Evolutionary conservation across 441 rosid species (phyloP).

Genomic region (Eruca vesicaria): DNA sequence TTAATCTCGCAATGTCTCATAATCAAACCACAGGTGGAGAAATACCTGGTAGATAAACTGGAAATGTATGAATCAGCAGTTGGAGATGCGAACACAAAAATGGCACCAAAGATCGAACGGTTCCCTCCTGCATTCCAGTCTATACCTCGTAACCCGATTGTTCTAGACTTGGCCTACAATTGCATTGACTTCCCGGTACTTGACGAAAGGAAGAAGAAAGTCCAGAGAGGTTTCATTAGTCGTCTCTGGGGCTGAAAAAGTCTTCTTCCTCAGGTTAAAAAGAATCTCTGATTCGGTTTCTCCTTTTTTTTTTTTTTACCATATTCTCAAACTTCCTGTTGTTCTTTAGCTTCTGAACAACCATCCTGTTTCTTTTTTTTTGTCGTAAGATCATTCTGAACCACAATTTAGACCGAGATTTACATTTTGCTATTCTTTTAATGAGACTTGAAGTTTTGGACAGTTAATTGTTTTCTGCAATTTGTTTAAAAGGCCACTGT

Average conservation of each 20-base stretch:
- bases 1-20: not conserved
- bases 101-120: conserved; percentile 59
- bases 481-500: not conserved
- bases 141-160: conserved; percentile 79
- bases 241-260: conserved; percentile 59
- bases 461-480: not conserved
- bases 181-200: conserved; percentile 77
- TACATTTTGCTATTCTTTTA: not conserved
- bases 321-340: not conserved
- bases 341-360: conserved; percentile 1
- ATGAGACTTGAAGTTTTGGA: conserved; percentile 10
- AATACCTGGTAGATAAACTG: conserved; percentile 76
- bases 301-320: not conserved
- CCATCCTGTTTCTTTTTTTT: not conserved
- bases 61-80: conserved; percentile 80
- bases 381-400: not conserved
- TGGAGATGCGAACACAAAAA: conserved; percentile 64
- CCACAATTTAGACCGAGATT: conserved; percentile 13
- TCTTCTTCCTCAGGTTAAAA: not conserved
- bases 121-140: conserved; percentile 84
- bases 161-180: conserved; percentile 73
- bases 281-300: conserved; percentile 9
- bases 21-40: conserved; percentile 50
- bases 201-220: conserved; percentile 85
- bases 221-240: conserved; percentile 71